phyloP scores from a whole-genome alignment of 495 filamentous ascomycete genomes.

The Trichocladium antarcticum region DNA sequence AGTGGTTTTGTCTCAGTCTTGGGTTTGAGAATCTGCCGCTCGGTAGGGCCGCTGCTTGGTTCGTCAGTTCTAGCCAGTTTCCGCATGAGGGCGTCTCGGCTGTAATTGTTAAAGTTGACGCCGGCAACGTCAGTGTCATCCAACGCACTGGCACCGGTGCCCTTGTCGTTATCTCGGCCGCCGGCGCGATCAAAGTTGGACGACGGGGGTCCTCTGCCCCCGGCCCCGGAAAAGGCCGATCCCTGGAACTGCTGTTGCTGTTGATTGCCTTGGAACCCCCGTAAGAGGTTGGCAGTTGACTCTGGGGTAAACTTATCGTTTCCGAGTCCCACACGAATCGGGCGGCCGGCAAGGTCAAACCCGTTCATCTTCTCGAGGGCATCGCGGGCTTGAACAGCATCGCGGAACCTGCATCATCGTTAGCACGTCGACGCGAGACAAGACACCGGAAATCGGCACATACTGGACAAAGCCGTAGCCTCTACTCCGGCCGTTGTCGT shows the following conservation, averaged over 20 bases:
- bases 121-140: conserved; percentile 97
- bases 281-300: conserved; percentile 80
- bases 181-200: conserved; percentile 90
- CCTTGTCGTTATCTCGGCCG: conserved; percentile 82
- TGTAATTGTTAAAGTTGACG: conserved; percentile 98
- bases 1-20: conserved; percentile 66
- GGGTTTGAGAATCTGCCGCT: conserved; percentile 62
- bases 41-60: conserved; percentile 50
- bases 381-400: conserved; percentile 82
- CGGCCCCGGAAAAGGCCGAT: conserved; percentile 84
- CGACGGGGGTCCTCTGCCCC: conserved; percentile 77
- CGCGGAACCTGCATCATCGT: conserved; percentile 59
- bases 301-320: conserved; percentile 99
- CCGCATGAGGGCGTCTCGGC: conserved; percentile 92
- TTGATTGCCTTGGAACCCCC: conserved; percentile 76
- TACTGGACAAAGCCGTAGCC: conserved; percentile 99
- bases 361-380: conserved; percentile 99
- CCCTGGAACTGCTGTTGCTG: conserved; percentile 77
- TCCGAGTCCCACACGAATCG: conserved; percentile 96
- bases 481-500: conserved; percentile 78
- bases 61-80: conserved; percentile 96
- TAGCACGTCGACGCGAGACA: conserved; percentile 22
- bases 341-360: conserved; percentile 94
- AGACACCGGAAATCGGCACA: conserved; percentile 36
- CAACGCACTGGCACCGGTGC: conserved; percentile 84